These are phyloP conservation scores for Chlorophyllum brunneum DNA, from an alignment of 768 basidiomycete genomes.

Conservation along the genomic window DNA sequence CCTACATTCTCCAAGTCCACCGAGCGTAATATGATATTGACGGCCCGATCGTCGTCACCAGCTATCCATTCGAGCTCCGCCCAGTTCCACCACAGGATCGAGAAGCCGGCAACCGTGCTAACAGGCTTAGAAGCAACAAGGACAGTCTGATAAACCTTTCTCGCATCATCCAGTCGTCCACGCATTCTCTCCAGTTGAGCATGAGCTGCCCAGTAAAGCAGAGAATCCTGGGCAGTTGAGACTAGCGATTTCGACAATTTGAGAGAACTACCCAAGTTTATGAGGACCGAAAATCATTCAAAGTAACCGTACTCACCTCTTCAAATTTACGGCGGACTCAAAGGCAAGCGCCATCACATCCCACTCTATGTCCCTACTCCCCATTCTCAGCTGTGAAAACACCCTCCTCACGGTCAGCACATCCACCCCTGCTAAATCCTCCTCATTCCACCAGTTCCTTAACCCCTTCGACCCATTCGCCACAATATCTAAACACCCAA, in stretches of 20 bases:
- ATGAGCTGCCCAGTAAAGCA: slow-evolving; percentile 71
- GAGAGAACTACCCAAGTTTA: slow-evolving; percentile 44
- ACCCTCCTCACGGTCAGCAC: slow-evolving; percentile 48
- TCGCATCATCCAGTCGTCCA: slow-evolving; percentile 60
- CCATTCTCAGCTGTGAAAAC: slow-evolving; percentile 53
- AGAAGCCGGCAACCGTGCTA: slow-evolving; percentile 30
- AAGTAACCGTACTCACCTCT: slow-evolving; percentile 39
- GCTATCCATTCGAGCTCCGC: slow-evolving; percentile 80
- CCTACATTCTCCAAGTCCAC: slow-evolving; percentile 48
- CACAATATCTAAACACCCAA: slow-evolving; percentile 50
- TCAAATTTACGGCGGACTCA: slow-evolving; percentile 55
- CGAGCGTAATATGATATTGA: slow-evolving; percentile 51
- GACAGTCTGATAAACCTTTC: slow-evolving; percentile 74
- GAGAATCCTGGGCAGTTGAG: slow-evolving; percentile 49
- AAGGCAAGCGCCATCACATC: slow-evolving; percentile 63
- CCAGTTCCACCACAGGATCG: slow-evolving; percentile 77
- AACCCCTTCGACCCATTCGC: slow-evolving; percentile 24
- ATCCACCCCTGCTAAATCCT: slow-evolving; percentile 52
- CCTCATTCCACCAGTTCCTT: slow-evolving; percentile 34
- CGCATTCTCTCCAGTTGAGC: slow-evolving; percentile 69
- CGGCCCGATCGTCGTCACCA: slow-evolving; percentile 43
- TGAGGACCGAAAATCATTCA: background rate
- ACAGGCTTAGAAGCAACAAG: slow-evolving; percentile 43
- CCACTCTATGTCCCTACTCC: slow-evolving; percentile 55
- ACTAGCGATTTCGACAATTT: slow-evolving; percentile 67